phyloP scores from a whole-genome alignment of 371 early-diverging fungal species.

The Mucor sp. region DNA sequence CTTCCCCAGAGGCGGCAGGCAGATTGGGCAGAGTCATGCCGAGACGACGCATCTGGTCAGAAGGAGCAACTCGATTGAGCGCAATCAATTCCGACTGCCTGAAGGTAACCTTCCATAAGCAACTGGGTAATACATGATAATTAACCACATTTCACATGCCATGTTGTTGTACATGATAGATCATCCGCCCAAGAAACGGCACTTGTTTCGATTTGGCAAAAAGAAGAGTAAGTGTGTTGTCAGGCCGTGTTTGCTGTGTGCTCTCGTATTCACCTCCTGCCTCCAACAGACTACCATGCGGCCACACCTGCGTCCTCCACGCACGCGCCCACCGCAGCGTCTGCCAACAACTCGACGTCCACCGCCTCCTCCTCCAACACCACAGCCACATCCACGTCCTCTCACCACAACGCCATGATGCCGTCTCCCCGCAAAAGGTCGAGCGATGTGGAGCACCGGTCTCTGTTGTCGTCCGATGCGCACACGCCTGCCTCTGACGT shows the following conservation, averaged over 20 bases:
- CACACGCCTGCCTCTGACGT: constrained; percentile 17
- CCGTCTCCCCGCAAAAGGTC: constrained; percentile 27
- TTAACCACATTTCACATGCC: neutral
- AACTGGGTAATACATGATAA: neutral
- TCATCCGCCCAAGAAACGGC: constrained; percentile 21
- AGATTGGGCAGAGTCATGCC: constrained; percentile 18
- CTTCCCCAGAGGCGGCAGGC: constrained; percentile 46
- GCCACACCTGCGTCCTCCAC: neutral
- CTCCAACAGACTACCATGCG: constrained; percentile 1
- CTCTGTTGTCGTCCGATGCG: neutral
- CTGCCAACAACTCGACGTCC: neutral
- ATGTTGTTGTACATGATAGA: constrained; percentile 8
- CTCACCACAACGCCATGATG: constrained; percentile 3
- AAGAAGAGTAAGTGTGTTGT: constrained; percentile 36
- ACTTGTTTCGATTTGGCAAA: constrained; percentile 37
- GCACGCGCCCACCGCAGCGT: neutral
- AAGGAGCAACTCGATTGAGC: constrained; percentile 32
- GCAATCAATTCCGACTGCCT: neutral
- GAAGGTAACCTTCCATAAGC: constrained; percentile 7
- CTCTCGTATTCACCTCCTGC: no score
- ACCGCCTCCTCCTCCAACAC: constrained; percentile 8
- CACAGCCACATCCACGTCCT: constrained; percentile 5
- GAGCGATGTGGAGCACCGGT: constrained; percentile 20
- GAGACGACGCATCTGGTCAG: constrained; percentile 1
- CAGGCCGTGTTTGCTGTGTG: no score